phyloP scores from a whole-genome alignment of 148 eudicot genomes.

The Suaeda aralocaspica region DNA sequence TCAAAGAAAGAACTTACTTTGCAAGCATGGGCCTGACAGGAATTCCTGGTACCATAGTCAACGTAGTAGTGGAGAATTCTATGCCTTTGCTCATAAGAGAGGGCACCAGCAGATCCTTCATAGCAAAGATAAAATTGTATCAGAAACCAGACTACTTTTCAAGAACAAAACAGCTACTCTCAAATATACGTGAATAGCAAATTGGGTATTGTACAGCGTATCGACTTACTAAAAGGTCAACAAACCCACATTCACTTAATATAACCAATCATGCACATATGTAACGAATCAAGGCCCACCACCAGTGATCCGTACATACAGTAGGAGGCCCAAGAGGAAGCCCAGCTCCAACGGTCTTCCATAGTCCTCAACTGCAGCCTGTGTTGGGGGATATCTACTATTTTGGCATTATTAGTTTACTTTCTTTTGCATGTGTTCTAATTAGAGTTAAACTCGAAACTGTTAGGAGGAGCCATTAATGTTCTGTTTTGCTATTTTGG shows the following conservation, averaged over 20 bases:
- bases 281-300: too few species aligned
- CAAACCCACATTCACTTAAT: not conserved
- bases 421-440: too few species aligned
- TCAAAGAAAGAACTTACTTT: conserved; percentile 45
- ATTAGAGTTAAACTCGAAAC: too few species aligned
- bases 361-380: too few species aligned
- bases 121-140: conserved; percentile 15
- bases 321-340: too few species aligned
- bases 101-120: conserved; percentile 81
- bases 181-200: not conserved
- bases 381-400: too few species aligned
- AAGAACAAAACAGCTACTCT: not conserved
- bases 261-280: not conserved
- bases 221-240: not conserved
- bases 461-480: too few species aligned
- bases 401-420: too few species aligned
- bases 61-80: conserved; percentile 58
- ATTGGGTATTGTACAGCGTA: not conserved
- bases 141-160: not conserved
- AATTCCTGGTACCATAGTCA: conserved; percentile 87
- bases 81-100: conserved; percentile 77
- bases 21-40: conserved; percentile 99
- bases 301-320: too few species aligned
- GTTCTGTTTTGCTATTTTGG: too few species aligned
- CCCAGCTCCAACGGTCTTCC: too few species aligned